Conservation (phyloP, 768 basidiomycete species). For the Trametes cubensis region DNA sequence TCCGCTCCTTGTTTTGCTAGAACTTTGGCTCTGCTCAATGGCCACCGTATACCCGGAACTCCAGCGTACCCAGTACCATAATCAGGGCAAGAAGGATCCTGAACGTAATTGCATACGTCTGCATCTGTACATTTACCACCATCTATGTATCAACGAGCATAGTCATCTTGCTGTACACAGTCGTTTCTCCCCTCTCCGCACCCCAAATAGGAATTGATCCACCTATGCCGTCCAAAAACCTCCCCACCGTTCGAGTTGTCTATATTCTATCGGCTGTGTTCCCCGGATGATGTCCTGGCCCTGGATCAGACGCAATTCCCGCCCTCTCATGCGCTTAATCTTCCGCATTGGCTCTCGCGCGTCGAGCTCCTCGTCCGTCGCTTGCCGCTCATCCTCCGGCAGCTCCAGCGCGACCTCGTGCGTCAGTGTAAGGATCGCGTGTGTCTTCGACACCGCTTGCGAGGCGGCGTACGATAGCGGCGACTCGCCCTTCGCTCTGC, state of each 20-base stretch:
- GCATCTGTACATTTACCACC: conserved; percentile 4
- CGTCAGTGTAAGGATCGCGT: conserved; percentile 69
- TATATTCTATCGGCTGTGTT: conserved; percentile 35
- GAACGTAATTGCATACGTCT: conserved; percentile 11
- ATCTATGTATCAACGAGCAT: background rate
- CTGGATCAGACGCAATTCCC: conserved; percentile 85
- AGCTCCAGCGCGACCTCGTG: conserved; percentile 56
- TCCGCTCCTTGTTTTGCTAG: conserved; percentile 1
- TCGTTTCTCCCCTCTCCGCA: too few relatives aligned
- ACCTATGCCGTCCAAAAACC: conserved; percentile 37
- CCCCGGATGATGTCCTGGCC: conserved; percentile 70
- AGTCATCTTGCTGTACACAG: too few relatives aligned
- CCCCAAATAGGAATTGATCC: too few relatives aligned
- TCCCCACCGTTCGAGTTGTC: conserved; percentile 37
- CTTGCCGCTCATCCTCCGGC: conserved; percentile 58
- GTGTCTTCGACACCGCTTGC: conserved; percentile 72
- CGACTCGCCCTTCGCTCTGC: conserved; percentile 31
- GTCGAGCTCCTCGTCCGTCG: conserved; percentile 82
- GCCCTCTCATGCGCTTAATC: conserved; percentile 74
- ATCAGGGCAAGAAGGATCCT: background rate
- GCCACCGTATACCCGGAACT: background rate
- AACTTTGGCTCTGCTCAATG: background rate
- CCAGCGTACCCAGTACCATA: background rate
- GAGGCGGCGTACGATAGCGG: conserved; percentile 64
- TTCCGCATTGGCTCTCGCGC: conserved; percentile 61